phyloP scores from a whole-genome alignment of 148 eudicot species.

The Oxyria digyna region DNA sequence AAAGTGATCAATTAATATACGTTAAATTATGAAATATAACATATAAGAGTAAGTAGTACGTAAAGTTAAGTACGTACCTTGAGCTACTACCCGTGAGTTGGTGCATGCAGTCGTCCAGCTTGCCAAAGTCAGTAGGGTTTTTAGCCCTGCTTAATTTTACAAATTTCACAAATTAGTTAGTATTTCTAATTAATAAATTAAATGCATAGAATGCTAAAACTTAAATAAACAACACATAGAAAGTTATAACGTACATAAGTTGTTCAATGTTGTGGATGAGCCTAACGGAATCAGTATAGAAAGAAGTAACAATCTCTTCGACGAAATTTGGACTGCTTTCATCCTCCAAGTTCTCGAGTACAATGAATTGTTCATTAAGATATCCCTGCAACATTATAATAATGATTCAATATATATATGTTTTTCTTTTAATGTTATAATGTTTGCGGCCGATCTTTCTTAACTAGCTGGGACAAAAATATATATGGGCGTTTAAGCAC shows the following conservation, averaged over 20 bases:
- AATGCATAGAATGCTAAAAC: not conserved
- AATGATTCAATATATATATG: not conserved
- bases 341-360: conserved; percentile 64
- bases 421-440: not conserved
- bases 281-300: conserved; percentile 53
- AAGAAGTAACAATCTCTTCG: conserved; percentile 55
- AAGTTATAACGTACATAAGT: conserved; percentile 24
- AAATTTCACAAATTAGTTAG: not conserved
- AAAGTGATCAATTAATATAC: not conserved
- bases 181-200: not conserved
- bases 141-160: conserved; percentile 25
- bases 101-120: conserved; percentile 69
- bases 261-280: conserved; percentile 44
- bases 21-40: not conserved
- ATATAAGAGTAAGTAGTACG: not conserved
- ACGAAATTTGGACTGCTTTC: conserved; percentile 60
- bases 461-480: not conserved
- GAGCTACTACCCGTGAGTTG: conserved; percentile 82
- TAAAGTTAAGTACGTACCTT: conserved; percentile 48
- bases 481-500: no score
- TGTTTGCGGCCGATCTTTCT: not conserved
- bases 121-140: conserved; percentile 41
- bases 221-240: not conserved
- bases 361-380: conserved; percentile 62
- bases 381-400: conserved; percentile 35